Evolutionary conservation across 208 protist genomes (phyloP), one percentile per base, ranked within the genome.

Genomic region (Leishmania braziliensis): DNA sequence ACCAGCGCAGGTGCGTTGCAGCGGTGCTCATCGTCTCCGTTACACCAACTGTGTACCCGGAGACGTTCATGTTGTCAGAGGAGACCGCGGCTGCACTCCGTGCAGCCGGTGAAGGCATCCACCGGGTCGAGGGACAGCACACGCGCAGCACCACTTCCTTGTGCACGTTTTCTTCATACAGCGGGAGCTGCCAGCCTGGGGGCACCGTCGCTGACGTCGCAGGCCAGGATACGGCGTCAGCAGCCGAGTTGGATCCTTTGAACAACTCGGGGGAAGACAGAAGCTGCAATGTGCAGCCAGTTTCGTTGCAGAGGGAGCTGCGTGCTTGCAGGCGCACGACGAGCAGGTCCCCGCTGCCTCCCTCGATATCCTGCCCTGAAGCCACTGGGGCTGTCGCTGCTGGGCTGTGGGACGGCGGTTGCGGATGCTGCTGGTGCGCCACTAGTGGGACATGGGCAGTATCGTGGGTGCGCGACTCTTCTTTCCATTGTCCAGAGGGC

Each of bases 251-350:
- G 53, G 46, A 1, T 50, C 14, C n/a, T 0, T 48, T 9, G 77
- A 76, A 20, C 48, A 46, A 5, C 9, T 46, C 29, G 50, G 4
- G 33, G 3, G 72, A 76, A 39, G 53, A 63, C n/a, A 76, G 46
- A 46, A 92, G 54, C 43, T 89, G 72, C 75, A 94, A 69, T 16
- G 84, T 77, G 69, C 87, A 84, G 50, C 89, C 91, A 12, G 83
- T 89, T 63, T 88, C 84, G 63, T 94, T 94, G 62, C 84, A 82
- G 26, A 94, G 72, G 2, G 87, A 79, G 51, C 68, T 82, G 73
- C 86, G 85, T n/a, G 91, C 83, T 77, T 94, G 91, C 63, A 94
- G 62, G 54, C 81, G 82, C 65, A 94, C 89, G 65, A 92, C 79
- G 5, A 94, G 85, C 18, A 92, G 75, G n/a, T 85, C 82, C 10